Percentiles rank a stretch among this genome's conserved stretches.
These are phyloP conservation scores for Halophytophthora batemanensis DNA, from an alignment of 352 stramenopile genomes.

Conservation along the genomic window DNA sequence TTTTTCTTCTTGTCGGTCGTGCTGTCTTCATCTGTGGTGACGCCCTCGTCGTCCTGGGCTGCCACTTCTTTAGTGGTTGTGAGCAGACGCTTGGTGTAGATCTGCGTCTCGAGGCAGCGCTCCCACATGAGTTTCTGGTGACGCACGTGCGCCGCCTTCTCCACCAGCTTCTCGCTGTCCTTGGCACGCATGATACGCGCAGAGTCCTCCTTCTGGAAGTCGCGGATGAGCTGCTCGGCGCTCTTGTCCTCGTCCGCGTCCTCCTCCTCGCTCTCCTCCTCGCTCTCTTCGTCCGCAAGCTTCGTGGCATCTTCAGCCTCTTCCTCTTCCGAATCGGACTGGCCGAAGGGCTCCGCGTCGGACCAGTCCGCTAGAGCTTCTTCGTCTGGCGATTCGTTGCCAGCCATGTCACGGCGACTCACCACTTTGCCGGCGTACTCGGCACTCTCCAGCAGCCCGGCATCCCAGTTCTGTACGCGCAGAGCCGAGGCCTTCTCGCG, in stretches of 20 bases:
- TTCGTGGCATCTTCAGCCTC: constrained; percentile 23
- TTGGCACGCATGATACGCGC: constrained; percentile 67
- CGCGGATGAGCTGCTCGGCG: constrained; percentile 72
- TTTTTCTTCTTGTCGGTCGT: constrained; percentile 27
- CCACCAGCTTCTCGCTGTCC: constrained; percentile 70
- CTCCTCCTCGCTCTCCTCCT: constrained; percentile 32
- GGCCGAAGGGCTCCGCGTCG: constrained; percentile 76
- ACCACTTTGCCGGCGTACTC: constrained; percentile 81
- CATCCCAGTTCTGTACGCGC: constrained; percentile 78
- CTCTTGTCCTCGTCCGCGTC: constrained; percentile 51
- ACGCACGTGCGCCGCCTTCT: constrained; percentile 77
- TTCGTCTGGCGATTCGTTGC: constrained; percentile 62
- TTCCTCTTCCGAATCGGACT: constrained; percentile 55
- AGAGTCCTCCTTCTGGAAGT: constrained; percentile 78
- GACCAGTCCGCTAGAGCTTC: constrained; percentile 77
- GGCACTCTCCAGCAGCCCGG: constrained; percentile 37
- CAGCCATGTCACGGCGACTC: constrained; percentile 57
- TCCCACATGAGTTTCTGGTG: constrained; percentile 87
- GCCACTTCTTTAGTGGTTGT: constrained; percentile 37
- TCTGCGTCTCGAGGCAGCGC: constrained; percentile 80
- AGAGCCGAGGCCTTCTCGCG: constrained; percentile 57
- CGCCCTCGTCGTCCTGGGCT: constrained; percentile 11
- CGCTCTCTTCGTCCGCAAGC: constrained; percentile 25
- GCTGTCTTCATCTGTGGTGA: constrained; percentile 22
- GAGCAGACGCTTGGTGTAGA: constrained; percentile 79